These are phyloP conservation scores for Calonectria ilicicola DNA, from an alignment of 2,329 filamentous ascomycete species.

Conservation along the genomic window DNA sequence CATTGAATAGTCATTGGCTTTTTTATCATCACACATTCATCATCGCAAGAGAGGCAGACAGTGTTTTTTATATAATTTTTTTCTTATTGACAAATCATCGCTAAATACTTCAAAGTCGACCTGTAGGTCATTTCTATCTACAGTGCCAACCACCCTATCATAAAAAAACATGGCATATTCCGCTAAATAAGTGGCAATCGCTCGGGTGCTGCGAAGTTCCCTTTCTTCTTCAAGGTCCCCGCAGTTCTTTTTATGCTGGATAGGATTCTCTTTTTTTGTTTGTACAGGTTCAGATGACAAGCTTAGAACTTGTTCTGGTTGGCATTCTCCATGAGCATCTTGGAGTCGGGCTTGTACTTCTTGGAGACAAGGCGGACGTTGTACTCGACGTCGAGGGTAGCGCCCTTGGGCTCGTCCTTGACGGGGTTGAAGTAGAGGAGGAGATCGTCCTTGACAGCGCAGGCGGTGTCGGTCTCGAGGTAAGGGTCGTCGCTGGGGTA, in stretches of 20 bases:
- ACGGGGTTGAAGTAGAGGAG: constrained; percentile 63
- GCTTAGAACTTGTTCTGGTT: constrained; percentile 42
- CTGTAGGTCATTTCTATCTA: background rate
- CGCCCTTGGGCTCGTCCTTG: constrained; percentile 50
- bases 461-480: constrained; percentile 62
- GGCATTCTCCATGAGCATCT: constrained; percentile 45
- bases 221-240: background rate
- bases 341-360: constrained; percentile 53
- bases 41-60: background rate
- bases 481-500: constrained; percentile 78
- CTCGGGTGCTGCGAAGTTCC: background rate
- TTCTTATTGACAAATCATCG: background rate
- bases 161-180: background rate
- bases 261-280: background rate
- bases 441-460: constrained; percentile 66
- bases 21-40: background rate
- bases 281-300: background rate
- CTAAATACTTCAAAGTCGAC: background rate
- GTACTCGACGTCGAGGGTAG: constrained; percentile 54
- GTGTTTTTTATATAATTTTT: background rate
- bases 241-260: background rate
- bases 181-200: constrained; percentile 7
- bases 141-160: constrained; percentile 1
- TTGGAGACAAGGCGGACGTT: constrained; percentile 58
- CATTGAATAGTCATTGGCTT: too few species aligned